These are phyloP conservation scores for Pseudopediastrum boryanum DNA, from an alignment of 139 green algal genomes.

Conservation along the genomic window DNA sequence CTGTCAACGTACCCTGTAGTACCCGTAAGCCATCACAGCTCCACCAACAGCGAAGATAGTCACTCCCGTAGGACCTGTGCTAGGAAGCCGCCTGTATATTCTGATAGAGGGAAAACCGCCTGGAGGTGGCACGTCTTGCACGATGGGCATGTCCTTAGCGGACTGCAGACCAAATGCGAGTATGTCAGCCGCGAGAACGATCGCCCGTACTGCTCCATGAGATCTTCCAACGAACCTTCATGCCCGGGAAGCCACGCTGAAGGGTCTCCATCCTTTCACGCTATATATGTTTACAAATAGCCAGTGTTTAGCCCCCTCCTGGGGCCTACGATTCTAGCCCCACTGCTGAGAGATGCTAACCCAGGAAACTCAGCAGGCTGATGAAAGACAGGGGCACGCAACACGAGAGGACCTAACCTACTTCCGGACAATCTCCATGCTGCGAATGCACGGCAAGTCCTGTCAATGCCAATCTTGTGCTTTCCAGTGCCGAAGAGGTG, in stretches of 20 bases:
- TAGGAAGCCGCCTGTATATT: constrained; percentile 84
- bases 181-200: neutral
- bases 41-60: constrained; percentile 83
- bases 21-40: constrained; percentile 88
- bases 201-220: neutral
- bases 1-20: constrained; percentile 64
- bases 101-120: constrained; percentile 91
- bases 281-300: neutral
- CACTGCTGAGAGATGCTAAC: too few species aligned
- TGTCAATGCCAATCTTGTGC: too few species aligned
- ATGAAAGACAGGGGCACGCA: too few species aligned
- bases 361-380: too few species aligned
- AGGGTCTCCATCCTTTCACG: constrained; percentile 85
- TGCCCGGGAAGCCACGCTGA: constrained; percentile 74
- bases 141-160: constrained; percentile 88
- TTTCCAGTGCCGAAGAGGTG: too few species aligned
- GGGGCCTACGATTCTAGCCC: too few species aligned
- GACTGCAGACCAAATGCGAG: constrained; percentile 57
- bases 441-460: too few species aligned
- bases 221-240: constrained; percentile 69
- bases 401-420: too few species aligned
- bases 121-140: constrained; percentile 88
- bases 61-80: constrained; percentile 83
- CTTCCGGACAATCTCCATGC: too few species aligned
- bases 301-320: too few species aligned